These are phyloP conservation scores for Penicillium sumatraense DNA, from an alignment of 2,329 filamentous ascomycete genomes.

Conservation along the genomic window DNA sequence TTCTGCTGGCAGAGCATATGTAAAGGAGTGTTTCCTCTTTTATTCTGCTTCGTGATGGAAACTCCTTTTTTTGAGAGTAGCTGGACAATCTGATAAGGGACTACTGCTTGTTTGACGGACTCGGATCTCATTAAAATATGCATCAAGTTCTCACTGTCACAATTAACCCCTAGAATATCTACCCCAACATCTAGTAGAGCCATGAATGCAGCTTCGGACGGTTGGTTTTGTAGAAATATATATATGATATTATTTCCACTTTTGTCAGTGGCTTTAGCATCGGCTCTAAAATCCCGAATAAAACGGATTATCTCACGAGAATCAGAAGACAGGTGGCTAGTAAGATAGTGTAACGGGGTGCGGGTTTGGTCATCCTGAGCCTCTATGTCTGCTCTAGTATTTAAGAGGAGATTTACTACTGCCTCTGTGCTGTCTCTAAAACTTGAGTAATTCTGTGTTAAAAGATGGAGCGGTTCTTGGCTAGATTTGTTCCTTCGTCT, in stretches of 20 bases:
- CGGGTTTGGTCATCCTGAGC: conserved; percentile 1
- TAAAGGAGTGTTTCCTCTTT: conserved; percentile 4
- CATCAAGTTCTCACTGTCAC: neutral
- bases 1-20: conserved; percentile 1
- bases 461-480: neutral
- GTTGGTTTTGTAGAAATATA: neutral
- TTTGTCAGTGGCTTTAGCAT: neutral
- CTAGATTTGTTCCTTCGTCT: neutral
- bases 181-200: neutral
- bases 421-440: neutral
- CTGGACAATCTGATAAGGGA: neutral
- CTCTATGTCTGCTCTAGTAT: neutral
- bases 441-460: neutral
- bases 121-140: conserved; percentile 3
- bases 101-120: neutral
- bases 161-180: neutral
- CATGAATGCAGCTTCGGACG: neutral
- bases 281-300: neutral
- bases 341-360: conserved; percentile 4
- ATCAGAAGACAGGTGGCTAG: neutral
- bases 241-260: neutral
- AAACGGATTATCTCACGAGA: neutral
- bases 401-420: neutral
- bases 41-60: neutral
- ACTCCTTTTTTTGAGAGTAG: neutral